phyloP scores from a whole-genome alignment of 805 yeast species.

The Spathaspora arborariae region DNA sequence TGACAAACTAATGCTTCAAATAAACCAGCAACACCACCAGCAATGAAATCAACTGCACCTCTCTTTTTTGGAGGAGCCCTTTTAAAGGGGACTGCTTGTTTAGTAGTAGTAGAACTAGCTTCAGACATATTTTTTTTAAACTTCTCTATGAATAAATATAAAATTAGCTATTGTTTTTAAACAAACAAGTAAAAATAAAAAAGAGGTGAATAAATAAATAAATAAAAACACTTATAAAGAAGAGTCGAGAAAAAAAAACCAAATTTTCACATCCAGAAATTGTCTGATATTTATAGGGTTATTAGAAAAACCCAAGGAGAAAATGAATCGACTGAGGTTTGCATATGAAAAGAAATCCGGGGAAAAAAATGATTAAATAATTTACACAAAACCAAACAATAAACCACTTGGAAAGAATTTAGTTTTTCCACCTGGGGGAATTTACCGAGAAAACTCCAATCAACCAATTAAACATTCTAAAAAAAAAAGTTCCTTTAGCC shows the following conservation, averaged over 20 bases:
- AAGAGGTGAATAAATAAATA: not conserved
- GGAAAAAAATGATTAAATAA: not conserved
- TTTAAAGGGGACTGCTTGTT: constrained; percentile 6
- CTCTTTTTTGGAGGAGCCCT: constrained; percentile 30
- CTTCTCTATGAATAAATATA: constrained; percentile 1
- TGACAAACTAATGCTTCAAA: constrained; percentile 98
- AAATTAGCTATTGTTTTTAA: too few relatives aligned
- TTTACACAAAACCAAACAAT: not conserved
- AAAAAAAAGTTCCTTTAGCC: not conserved
- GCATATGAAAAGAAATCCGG: constrained; percentile 3
- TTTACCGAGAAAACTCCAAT: not conserved
- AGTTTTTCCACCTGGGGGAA: too few relatives aligned
- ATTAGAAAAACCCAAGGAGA: not conserved
- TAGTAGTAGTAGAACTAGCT: constrained; percentile 4
- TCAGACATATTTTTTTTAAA: not conserved
- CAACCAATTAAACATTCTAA: not conserved
- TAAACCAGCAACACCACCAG: constrained; percentile 97
- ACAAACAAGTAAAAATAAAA: not conserved
- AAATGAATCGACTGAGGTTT: not conserved
- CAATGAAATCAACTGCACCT: constrained; percentile 63
- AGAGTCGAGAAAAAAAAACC: not conserved
- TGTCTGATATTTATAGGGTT: constrained; percentile 1
- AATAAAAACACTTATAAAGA: not conserved
- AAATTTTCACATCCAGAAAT: not conserved
- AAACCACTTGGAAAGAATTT: too few relatives aligned